Evolutionary conservation across 345 rosid genomes (phyloP), one percentile per base, ranked within the genome.

Genomic region (Rhizophora apiculata): DNA sequence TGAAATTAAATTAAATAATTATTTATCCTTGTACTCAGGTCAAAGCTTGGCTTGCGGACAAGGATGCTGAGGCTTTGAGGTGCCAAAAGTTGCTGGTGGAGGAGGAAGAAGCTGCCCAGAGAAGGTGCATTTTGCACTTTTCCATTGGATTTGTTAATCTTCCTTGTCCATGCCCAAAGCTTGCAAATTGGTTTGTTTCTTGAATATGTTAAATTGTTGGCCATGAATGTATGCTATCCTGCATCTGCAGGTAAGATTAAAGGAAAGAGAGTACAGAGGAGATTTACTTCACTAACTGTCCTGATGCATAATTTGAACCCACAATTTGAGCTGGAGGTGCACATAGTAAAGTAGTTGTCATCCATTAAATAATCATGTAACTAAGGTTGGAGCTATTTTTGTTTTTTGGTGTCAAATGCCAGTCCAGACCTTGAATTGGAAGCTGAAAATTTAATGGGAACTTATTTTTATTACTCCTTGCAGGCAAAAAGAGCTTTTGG

Each of bases 61-160:
- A 89, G 85, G 99, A 92, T 73, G 97, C 94, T 27, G 97, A 92
- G 82, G 97, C 98, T 71, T 74, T 92, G 81, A 85, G 96, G 81
- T 90, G 92, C 81, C 96, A 96, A 85, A 88, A 90, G 73, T 78
- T 90, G 81, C 85, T 92, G 31, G 85, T 96, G 78, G 97, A 92
- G 81, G 99, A 96, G 81, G 98, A 96, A 83, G 99, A 92, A 85
- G 96, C 96, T 74, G 91, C 94, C 53, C 93, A 75, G 74, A 88
- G 85, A 82, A 96, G 96, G 99, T 92, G 74, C 29, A 46, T 58
- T 22, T 39, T 62, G 10, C 21, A 13, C 57, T 31, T 61, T 15
- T 1, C 63, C 24, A n/a, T 70, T 70, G 19, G 32, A 30, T 34
- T 54, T 53, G 24, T 53, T 18, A n/a, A 31, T 46, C 15, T 54